These are phyloP conservation scores for Jatropha curcas DNA, from an alignment of 345 rosid genomes.

Conservation along the genomic window DNA sequence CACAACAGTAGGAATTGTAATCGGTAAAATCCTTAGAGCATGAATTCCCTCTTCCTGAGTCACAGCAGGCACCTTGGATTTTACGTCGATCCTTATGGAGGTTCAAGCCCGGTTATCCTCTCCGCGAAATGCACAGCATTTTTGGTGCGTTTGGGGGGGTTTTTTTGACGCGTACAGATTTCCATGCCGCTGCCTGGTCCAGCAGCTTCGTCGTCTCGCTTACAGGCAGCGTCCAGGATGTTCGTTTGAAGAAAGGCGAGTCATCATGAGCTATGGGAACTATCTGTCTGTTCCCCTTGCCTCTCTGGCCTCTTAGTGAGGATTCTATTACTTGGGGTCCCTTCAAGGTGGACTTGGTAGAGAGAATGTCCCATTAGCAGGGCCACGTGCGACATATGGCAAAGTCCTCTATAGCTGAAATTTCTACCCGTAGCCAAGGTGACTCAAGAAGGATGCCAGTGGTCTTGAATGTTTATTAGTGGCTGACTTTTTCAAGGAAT, in stretches of 20 bases:
- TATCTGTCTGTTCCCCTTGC: conserved; percentile 69
- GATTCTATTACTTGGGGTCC: conserved; percentile 89
- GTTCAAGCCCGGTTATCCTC: no score
- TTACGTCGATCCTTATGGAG: no score
- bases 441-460: conserved; percentile 60
- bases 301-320: conserved; percentile 66
- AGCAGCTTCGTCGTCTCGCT: conserved; percentile 73
- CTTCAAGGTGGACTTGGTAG: conserved; percentile 97
- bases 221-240: conserved; percentile 66
- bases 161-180: conserved; percentile 74
- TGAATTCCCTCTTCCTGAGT: no score
- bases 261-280: conserved; percentile 67
- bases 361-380: conserved; percentile 89
- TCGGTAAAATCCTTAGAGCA: no score
- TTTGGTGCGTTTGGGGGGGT: no score
- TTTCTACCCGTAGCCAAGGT: conserved; percentile 42
- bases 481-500: conserved; percentile 39
- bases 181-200: conserved; percentile 60
- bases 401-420: conserved; percentile 43
- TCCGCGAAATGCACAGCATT: no score
- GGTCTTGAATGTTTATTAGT: conserved; percentile 61
- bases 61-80: no score
- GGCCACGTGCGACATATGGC: conserved; percentile 44
- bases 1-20: no score
- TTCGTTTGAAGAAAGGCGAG: conserved; percentile 73